Conservation (phyloP, 768 basidiomycete species). For the Hericium erinaceus region DNA sequence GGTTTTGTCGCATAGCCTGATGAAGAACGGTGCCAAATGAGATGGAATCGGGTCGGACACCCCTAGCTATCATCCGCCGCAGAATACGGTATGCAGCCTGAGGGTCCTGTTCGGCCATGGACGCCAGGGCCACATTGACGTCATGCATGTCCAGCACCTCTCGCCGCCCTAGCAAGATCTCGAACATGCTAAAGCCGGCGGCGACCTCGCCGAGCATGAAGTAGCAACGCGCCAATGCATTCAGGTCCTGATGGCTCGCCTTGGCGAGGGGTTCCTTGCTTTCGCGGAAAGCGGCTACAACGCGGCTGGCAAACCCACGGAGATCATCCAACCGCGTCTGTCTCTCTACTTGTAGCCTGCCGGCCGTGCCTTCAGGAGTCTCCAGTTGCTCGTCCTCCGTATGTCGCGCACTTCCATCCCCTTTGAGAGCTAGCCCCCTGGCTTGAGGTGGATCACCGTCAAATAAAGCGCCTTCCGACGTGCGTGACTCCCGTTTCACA, state of each 20-base stretch:
- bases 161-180: constrained; percentile 34
- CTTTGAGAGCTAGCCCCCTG: too few relatives aligned
- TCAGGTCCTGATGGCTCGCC: constrained; percentile 43
- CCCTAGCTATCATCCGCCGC: constrained; percentile 37
- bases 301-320: constrained; percentile 31
- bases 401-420: not conserved
- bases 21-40: constrained; percentile 58
- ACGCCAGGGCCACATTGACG: constrained; percentile 52
- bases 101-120: constrained; percentile 41
- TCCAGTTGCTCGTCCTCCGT: not conserved
- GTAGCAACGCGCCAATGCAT: constrained; percentile 52
- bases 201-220: constrained; percentile 43
- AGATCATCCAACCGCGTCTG: constrained; percentile 18
- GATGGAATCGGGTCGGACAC: constrained; percentile 42
- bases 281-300: constrained; percentile 35
- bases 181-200: constrained; percentile 40
- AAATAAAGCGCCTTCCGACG: not conserved
- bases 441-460: not conserved
- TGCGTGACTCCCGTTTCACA: not conserved
- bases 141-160: constrained; percentile 56
- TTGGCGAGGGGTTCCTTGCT: constrained; percentile 36
- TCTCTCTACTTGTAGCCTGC: constrained; percentile 3
- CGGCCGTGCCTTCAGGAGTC: constrained; percentile 1
- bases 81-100: constrained; percentile 37
- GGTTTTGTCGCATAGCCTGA: constrained; percentile 37